These are phyloP conservation scores for Collybia sp. DNA, from an alignment of 768 basidiomycete species.

Conservation along the genomic window DNA sequence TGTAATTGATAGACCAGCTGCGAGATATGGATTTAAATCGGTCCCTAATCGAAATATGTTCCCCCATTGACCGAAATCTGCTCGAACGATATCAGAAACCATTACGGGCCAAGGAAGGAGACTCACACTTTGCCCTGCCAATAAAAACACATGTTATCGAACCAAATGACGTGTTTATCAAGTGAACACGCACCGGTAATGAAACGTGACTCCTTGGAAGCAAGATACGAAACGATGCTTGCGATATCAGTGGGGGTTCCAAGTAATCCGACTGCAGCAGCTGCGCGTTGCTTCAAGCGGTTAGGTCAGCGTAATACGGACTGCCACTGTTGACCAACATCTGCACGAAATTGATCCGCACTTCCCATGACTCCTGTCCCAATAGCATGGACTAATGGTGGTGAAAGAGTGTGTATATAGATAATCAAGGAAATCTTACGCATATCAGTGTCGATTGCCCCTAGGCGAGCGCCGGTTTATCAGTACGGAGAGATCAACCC, in stretches of 20 bases:
- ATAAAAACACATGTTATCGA: not conserved
- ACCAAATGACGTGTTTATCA: not conserved
- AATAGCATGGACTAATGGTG: constrained; percentile 7
- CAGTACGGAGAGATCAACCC: not conserved
- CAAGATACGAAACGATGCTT: constrained; percentile 29
- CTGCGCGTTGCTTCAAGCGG: not conserved
- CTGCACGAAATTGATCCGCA: constrained; percentile 1
- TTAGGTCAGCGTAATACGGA: not conserved
- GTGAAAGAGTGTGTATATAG: not conserved
- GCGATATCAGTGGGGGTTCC: constrained; percentile 28
- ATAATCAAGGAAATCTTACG: constrained; percentile 2
- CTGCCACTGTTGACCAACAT: constrained; percentile 1
- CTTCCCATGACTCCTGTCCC: not conserved
- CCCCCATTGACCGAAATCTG: constrained; percentile 4
- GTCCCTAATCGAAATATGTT: too few relatives aligned
- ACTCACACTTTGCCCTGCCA: constrained; percentile 15
- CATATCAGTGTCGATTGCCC: constrained; percentile 12
- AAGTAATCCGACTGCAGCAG: constrained; percentile 8
- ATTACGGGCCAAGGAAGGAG: not conserved
- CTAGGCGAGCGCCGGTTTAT: constrained; percentile 1
- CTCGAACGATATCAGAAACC: not conserved
- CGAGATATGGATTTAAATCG: too few relatives aligned
- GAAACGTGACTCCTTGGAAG: constrained; percentile 26
- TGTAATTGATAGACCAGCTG: too few relatives aligned
- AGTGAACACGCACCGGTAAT: constrained; percentile 23